Conservation (phyloP, 2,329 filamentous ascomycete genomes). For the Fusarium proliferatum region DNA sequence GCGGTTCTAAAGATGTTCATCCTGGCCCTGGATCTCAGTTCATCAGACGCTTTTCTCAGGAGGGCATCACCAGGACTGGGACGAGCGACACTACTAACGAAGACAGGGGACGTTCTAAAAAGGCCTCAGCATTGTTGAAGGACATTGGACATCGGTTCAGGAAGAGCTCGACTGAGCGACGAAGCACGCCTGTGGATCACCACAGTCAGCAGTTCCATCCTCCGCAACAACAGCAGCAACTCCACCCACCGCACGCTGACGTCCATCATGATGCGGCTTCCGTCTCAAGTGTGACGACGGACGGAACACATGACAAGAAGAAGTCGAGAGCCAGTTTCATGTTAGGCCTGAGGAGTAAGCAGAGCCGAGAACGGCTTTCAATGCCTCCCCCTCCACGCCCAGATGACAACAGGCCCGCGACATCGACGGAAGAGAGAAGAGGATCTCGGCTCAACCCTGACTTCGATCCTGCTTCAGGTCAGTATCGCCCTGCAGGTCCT, state of each 20-base stretch:
- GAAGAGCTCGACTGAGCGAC: constrained; percentile 50
- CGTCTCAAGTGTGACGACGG: constrained; percentile 55
- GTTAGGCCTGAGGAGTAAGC: constrained; percentile 32
- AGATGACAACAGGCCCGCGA: constrained; percentile 29
- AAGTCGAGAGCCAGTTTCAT: constrained; percentile 57
- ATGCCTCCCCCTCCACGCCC: constrained; percentile 32
- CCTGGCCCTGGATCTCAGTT: constrained; percentile 29
- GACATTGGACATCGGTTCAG: constrained; percentile 60
- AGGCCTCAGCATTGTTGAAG: constrained; percentile 62
- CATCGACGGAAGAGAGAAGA: constrained; percentile 51
- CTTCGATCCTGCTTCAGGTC: constrained; percentile 31
- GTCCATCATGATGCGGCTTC: constrained; percentile 53
- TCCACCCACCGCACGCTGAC: constrained; percentile 7
- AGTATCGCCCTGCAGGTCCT: constrained; percentile 29
- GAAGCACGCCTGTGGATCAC: constrained; percentile 42
- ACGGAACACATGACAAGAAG: constrained; percentile 52
- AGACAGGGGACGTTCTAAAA: constrained; percentile 51
- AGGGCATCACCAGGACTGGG: constrained; percentile 50
- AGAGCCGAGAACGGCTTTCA: constrained; percentile 26
- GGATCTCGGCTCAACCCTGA: constrained; percentile 52
- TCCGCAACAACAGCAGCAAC: constrained; percentile 9
- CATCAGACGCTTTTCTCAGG: constrained; percentile 21
- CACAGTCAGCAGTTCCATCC: constrained; percentile 22
- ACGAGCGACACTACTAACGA: constrained; percentile 33
- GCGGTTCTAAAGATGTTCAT: constrained; percentile 18